Base-by-base conservation (phyloP, 139 green algal genomes). In the Pseudopediastrum boryanum region DNA sequence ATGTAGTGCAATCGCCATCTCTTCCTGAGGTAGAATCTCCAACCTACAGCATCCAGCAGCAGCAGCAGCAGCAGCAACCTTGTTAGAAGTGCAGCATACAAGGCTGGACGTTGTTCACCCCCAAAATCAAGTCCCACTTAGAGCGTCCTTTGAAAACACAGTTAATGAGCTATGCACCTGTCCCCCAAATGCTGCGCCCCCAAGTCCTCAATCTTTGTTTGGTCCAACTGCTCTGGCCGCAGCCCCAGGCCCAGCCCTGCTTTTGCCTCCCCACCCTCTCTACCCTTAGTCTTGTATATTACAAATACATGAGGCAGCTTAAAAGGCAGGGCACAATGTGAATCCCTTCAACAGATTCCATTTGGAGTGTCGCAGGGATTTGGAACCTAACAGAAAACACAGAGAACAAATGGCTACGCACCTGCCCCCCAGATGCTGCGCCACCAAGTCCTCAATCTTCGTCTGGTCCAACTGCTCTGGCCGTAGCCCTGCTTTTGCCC, bases 391-490 rank as follows among this genome's bases (percentile, higher is more conserved):
- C 61, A 69, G 27, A 16, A 19, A 42, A 12, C 23, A 42, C 61
- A 69, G 29, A 2, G 54, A 9, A 13, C n/a, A 13, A n/a, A 65
- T 9, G 54, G 56, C 58, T 42, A 36, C 25, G 52, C 9, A 62
- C 29, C 25, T 78, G 41, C 85, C 50, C 9, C 78, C 29, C 82
- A 97, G 75, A 78, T 96, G 90, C 76, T 93, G 63, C 8, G 83
- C 75, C 19, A 96, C 87, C 59, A 97, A 85, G 65, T 91, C 88
- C 87, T 96, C 91, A 36, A 98, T 95, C 64, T 86, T 89, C 13
- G 62, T 71, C 81, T 97, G 89, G 63, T 97, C 93, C 62, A 94
- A 75, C n/a, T 89, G 87, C 52, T 94, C 93, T 0, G 92, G 89
- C 21, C 61, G 73, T 29, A 85, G 63, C 29, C 59, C 6, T 12